phyloP scores from a whole-genome alignment of 495 filamentous ascomycete species.

The Cladorrhinum samala region DNA sequence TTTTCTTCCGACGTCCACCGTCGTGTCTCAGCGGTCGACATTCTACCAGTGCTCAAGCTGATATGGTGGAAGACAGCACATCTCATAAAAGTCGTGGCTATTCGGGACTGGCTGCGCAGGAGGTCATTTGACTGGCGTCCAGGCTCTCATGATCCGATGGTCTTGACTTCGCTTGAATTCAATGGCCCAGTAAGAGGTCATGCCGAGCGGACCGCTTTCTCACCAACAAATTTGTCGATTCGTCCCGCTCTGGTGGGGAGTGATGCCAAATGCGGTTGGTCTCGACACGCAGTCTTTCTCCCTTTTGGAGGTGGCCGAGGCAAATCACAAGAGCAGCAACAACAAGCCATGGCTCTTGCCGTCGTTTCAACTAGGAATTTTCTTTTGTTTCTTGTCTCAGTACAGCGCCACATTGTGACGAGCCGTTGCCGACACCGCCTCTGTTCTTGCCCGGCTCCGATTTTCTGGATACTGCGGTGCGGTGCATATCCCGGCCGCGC shows the following conservation, averaged over 20 bases:
- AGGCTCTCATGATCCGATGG: too few species aligned
- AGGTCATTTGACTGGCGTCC: conserved; percentile 6
- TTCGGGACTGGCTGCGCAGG: not conserved
- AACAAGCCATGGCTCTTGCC: not conserved
- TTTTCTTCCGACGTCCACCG: not conserved
- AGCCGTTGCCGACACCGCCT: not conserved
- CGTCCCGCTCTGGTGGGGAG: not conserved
- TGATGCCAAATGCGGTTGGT: not conserved
- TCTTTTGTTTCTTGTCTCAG: not conserved
- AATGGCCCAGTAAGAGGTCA: not conserved
- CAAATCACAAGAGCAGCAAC: not conserved
- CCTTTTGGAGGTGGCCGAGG: not conserved
- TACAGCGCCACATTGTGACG: not conserved
- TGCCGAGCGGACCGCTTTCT: conserved; percentile 3
- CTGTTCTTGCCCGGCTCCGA: not conserved
- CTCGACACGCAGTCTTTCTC: not conserved
- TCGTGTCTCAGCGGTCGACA: not conserved
- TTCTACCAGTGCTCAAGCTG: too few species aligned
- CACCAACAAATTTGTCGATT: not conserved
- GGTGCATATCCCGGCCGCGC: conserved; percentile 4
- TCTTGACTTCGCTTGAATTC: not conserved
- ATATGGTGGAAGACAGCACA: not conserved
- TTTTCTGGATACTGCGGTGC: not conserved
- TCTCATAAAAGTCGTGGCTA: conserved; percentile 1
- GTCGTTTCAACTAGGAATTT: not conserved